Conservation (phyloP, 2,329 filamentous ascomycete species). For the Albophoma yamanashiensis region DNA sequence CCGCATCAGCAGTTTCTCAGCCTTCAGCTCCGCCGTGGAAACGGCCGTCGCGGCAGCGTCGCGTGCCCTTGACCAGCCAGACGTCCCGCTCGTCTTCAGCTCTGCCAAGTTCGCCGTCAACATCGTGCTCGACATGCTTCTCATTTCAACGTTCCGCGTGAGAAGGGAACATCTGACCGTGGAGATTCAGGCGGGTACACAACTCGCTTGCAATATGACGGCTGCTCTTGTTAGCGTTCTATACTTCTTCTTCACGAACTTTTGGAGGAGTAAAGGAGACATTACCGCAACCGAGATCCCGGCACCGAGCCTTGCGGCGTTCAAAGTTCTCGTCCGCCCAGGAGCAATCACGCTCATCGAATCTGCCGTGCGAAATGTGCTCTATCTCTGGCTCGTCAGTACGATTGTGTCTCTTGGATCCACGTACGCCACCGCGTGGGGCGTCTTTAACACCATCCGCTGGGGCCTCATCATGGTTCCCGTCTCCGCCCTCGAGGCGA, state of each 20-base stretch:
- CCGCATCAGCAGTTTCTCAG: conserved; percentile 51
- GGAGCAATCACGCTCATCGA: conserved; percentile 51
- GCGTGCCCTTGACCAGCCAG: conserved; percentile 55
- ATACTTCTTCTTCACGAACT: conserved; percentile 43
- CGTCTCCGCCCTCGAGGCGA: conserved; percentile 55
- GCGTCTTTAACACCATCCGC: conserved; percentile 62
- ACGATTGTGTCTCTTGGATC: conserved; percentile 52
- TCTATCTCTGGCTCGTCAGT: conserved; percentile 61
- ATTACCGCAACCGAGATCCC: background rate
- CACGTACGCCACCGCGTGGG: conserved; percentile 62
- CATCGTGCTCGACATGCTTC: conserved; percentile 53
- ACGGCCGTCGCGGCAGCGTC: conserved; percentile 51
- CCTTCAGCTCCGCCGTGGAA: conserved; percentile 51
- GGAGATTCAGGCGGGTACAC: conserved; percentile 53
- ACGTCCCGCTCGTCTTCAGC: conserved; percentile 58
- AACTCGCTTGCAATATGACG: conserved; percentile 48
- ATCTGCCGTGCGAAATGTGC: conserved; percentile 54
- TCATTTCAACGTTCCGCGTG: conserved; percentile 57
- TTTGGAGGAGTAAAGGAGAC: background rate
- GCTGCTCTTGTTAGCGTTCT: conserved; percentile 43
- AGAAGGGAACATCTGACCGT: conserved; percentile 41
- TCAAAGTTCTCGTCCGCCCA: conserved; percentile 43
- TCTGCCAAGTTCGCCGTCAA: conserved; percentile 53
- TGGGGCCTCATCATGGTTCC: conserved; percentile 70
- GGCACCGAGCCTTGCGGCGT: conserved; percentile 27